These are phyloP conservation scores for Porphyridium purpureum DNA, from an alignment of 23 red algal genomes.

Conservation along the genomic window DNA sequence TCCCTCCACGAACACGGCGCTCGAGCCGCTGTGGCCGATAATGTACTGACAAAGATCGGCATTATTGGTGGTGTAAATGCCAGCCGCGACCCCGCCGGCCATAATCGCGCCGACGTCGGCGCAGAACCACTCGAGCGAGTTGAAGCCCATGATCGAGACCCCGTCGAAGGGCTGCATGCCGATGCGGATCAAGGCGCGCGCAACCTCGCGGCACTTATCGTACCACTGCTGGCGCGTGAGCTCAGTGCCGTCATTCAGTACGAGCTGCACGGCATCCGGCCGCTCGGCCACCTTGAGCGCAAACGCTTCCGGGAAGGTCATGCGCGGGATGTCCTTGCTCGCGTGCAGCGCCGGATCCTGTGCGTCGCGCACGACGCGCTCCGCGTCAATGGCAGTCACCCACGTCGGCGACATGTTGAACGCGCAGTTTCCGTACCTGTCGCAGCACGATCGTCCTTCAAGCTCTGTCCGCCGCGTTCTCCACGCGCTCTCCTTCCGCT, in stretches of 20 bases:
- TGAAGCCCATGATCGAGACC: constrained; percentile 62
- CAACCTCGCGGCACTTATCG: constrained; percentile 5
- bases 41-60: constrained; percentile 34
- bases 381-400: constrained; percentile 4
- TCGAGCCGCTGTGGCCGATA: constrained; percentile 20
- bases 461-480: no score
- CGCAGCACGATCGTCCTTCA: no score
- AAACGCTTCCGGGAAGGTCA: background rate
- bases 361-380: constrained; percentile 1
- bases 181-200: constrained; percentile 18
- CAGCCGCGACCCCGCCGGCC: constrained; percentile 29
- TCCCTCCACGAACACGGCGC: constrained; percentile 57
- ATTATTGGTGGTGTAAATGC: constrained; percentile 68
- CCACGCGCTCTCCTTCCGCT: no score
- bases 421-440: no score
- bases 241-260: constrained; percentile 5
- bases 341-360: no score
- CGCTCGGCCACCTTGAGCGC: background rate
- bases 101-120: constrained; percentile 50
- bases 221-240: constrained; percentile 21
- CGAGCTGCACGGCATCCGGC: background rate
- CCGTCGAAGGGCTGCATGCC: constrained; percentile 18
- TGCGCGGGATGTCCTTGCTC: background rate
- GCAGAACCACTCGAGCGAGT: constrained; percentile 51
- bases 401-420: no score